Base-by-base conservation (phyloP, 495 filamentous ascomycete genomes). In the Neurospora sp. region DNA sequence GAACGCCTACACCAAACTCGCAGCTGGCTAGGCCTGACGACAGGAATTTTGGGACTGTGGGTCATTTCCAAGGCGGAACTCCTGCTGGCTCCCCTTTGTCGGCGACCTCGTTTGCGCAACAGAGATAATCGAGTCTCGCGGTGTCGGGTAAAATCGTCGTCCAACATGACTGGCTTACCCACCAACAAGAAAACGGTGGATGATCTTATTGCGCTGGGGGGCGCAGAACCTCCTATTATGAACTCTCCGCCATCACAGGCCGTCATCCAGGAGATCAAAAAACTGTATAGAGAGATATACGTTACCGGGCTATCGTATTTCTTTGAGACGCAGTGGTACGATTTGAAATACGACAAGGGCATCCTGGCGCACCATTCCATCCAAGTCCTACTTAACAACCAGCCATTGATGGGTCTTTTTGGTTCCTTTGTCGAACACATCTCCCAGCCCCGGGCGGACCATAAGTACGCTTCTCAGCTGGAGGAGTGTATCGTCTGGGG, bases 281-380 rank as follows among this genome's bases (percentile, higher is more conserved):
- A 88, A 72, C 84, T 96, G 12, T 97, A 92, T 81, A 83, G 87
- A 72, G 89, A 90, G 65, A 89, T 92, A 69, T 97, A 96, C 78
- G 89, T 89, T 20, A 87, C 88, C 1, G 93, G 91, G 35, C 89
- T 97, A 42, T 89, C 93, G 76, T 88, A 87, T 71, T 90, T 97
- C 73, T 87, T 97, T 71, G 94, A 97, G 75, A 91, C 93, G n/a
- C 85, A 85, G 40, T 97, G 93, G 93, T 97, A 91, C 79, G 82
- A 86, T 70, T 70, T 86, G 82, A 77, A 86, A 81, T 77, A 88
- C 81, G 42, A 77, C 68, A 77, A 69, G 69, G 75, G 79, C 22
- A 69, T 70, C 1, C 41, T 40, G 40, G 42, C 78, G 3, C 72
- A 71, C 31, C 72, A 73, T 16, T 45, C 76, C n/a, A 40, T 70